phyloP scores from a whole-genome alignment of 2,329 filamentous ascomycete genomes.

The Coniochaeta pulveracea region DNA sequence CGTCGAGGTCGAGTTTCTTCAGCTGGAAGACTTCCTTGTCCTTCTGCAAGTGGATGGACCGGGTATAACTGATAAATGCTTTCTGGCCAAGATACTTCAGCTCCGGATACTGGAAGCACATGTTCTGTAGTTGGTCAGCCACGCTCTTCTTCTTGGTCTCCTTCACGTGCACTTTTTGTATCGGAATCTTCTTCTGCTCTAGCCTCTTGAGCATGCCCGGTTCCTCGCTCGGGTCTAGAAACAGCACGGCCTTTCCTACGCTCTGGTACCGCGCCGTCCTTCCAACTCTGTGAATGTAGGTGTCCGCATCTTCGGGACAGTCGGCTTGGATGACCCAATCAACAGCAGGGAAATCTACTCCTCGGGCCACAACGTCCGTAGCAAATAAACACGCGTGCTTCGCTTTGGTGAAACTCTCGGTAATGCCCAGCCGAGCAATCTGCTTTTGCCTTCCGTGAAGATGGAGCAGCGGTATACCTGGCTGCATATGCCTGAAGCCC shows the following conservation, averaged over 20 bases:
- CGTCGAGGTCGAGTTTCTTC: slow-evolving; percentile 72
- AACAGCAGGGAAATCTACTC: slow-evolving; percentile 89
- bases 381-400: slow-evolving; percentile 85
- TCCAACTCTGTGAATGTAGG: slow-evolving; percentile 93
- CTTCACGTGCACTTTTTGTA: slow-evolving; percentile 76
- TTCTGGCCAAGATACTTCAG: slow-evolving; percentile 94
- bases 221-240: slow-evolving; percentile 87
- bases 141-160: slow-evolving; percentile 85
- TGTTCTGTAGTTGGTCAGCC: slow-evolving; percentile 74
- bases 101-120: slow-evolving; percentile 91
- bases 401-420: slow-evolving; percentile 66
- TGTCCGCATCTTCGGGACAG: slow-evolving; percentile 91
- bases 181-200: slow-evolving; percentile 79
- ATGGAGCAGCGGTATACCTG: slow-evolving; percentile 86
- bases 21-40: slow-evolving; percentile 89
- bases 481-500: slow-evolving; percentile 82
- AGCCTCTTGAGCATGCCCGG: slow-evolving; percentile 79
- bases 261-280: slow-evolving; percentile 89
- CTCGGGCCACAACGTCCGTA: slow-evolving; percentile 88
- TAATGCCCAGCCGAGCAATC: slow-evolving; percentile 76
- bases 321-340: slow-evolving; percentile 99
- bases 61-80: slow-evolving; percentile 82
- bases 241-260: slow-evolving; percentile 77
- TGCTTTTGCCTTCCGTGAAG: slow-evolving; percentile 93
- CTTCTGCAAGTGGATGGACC: slow-evolving; percentile 76